Evolutionary conservation across 1,284 basidiomycete genomes (phyloP), one percentile per base, ranked within the genome.

Genomic region (Wolfiporia cocos): DNA sequence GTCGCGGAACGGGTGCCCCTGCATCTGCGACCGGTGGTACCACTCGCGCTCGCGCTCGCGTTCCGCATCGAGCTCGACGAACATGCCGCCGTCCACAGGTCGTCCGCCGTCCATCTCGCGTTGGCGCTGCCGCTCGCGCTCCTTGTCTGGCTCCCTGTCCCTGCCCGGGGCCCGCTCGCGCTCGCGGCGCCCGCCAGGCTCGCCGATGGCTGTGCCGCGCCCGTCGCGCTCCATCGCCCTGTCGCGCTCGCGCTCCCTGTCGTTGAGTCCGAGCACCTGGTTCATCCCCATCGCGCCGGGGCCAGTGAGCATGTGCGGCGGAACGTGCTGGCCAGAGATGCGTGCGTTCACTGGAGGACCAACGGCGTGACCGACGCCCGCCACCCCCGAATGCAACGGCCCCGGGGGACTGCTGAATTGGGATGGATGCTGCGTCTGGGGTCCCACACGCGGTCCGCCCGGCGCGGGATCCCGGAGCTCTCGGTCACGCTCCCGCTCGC

Each of bases 231-330:
- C 49, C 10, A 45, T 39, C 29, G 54, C 58, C 44, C 50, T 45
- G 14, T 54, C 53, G 23, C 51, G 46, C 15, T 57, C 56, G 20
- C 53, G 50, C 30, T 57, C 55, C 19, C 54, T 32, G 30, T 55
- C 54, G 39, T 49, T 39, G 44, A 39, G 30, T 15, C 46, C 36
- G 2, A 41, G 31, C 9, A 34, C 14, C 4, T 42, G 36, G 36
- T 32, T 15, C 30, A 46, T 39, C 14, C 46, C 44, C 11, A 44
- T 51, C 30, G 52, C 38, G 40, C 55, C 51, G n/a, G 50, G 51
- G 14, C 52, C 51, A n/a, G 44, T 33, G 19, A 52, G 46, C 38
- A 48, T 30, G 20, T 50, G 50, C 36, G 49, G 6, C 15, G 12
- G 34, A 5, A 18, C 32, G 41, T 40, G 39, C 36, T 33, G 23